Conservation (phyloP, 371 early-diverging fungal genomes). For the Syncephalastrum racemosum region DNA sequence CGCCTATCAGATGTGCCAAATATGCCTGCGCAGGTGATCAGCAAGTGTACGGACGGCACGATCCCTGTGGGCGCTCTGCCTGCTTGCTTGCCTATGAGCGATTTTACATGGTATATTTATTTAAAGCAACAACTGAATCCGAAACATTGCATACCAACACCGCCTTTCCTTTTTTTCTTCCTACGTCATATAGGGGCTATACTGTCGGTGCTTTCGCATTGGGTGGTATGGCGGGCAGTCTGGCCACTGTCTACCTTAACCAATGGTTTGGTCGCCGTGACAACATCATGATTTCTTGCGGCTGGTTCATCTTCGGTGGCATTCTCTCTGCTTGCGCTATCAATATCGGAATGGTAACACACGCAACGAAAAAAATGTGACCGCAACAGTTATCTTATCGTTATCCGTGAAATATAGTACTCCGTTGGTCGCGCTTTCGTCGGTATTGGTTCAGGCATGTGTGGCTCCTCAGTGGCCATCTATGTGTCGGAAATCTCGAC, state of each 20-base stretch:
- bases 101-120: slow-evolving; percentile 27
- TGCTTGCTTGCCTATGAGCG: slow-evolving; percentile 44
- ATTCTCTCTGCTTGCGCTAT: slow-evolving; percentile 38
- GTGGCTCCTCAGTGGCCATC: slow-evolving; percentile 50
- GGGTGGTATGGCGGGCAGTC: slow-evolving; percentile 46
- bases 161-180: slow-evolving; percentile 5
- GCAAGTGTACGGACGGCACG: slow-evolving; percentile 30
- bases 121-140: neutral
- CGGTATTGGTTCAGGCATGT: slow-evolving; percentile 84
- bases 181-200: slow-evolving; percentile 30
- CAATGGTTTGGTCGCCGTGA: slow-evolving; percentile 38
- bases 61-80: slow-evolving; percentile 24
- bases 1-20: slow-evolving; percentile 43
- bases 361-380: slow-evolving; percentile 5
- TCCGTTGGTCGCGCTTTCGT: slow-evolving; percentile 80
- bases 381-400: neutral
- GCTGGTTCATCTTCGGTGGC: slow-evolving; percentile 38
- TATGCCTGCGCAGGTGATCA: slow-evolving; percentile 43
- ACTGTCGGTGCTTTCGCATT: slow-evolving; percentile 47
- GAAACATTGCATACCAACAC: no score
- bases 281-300: slow-evolving; percentile 40
- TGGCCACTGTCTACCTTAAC: slow-evolving; percentile 41
- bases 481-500: slow-evolving; percentile 90
- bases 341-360: slow-evolving; percentile 40
- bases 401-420: slow-evolving; percentile 21